Conservation (phyloP, 208 protist species). For the Crithidia fasciculata region DNA sequence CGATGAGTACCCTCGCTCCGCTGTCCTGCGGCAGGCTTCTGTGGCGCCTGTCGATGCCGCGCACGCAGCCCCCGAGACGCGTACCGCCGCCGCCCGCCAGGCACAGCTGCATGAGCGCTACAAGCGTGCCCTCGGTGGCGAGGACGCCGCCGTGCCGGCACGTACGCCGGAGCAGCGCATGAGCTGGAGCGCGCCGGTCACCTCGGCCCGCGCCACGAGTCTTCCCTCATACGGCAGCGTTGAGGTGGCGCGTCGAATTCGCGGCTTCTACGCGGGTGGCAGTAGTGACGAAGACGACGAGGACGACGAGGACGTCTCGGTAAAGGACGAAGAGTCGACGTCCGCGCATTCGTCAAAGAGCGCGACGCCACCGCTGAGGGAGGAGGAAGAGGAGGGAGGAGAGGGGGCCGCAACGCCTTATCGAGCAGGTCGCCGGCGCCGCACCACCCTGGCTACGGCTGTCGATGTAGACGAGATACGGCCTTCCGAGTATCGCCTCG, state of each 20-base stretch:
- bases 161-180: background rate
- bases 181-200: background rate
- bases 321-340: background rate
- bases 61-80: no score
- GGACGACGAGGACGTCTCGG: background rate
- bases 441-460: background rate
- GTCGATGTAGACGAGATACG: background rate
- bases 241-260: conserved; percentile 4
- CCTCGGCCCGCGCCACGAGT: background rate
- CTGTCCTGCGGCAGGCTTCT: background rate
- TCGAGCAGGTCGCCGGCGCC: background rate
- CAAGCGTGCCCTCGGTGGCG: background rate
- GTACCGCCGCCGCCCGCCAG: no score
- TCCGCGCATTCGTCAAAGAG: no score
- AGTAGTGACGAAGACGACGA: background rate
- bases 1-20: no score
- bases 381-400: background rate
- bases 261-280: conserved; percentile 10
- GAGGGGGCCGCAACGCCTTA: background rate
- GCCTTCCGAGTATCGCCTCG: background rate
- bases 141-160: background rate
- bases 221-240: conserved; percentile 7
- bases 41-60: background rate
- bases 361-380: no score
- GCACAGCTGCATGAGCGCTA: conserved; percentile 6